phyloP scores from a whole-genome alignment of 2,329 filamentous ascomycete genomes.

The Neodidymelliopsis sp. region DNA sequence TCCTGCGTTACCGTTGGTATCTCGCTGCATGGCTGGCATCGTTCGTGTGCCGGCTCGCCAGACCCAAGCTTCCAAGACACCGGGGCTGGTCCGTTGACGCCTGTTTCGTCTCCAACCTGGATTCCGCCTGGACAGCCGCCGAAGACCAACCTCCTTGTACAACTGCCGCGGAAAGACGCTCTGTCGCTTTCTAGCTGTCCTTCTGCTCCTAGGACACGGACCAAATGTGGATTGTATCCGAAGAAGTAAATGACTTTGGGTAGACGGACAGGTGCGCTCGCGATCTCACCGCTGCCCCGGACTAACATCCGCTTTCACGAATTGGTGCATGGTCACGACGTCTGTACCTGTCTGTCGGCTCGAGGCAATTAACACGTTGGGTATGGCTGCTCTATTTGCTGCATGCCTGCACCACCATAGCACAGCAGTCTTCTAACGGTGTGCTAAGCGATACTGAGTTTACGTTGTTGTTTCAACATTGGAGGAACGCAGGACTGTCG shows the following conservation, averaged over 20 bases:
- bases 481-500: neutral
- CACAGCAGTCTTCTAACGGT: constrained; percentile 1
- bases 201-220: neutral
- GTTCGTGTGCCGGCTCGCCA: constrained; percentile 12
- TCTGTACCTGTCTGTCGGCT: neutral
- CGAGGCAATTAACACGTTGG: neutral
- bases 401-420: neutral
- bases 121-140: constrained; percentile 1
- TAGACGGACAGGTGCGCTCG: neutral
- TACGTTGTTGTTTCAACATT: neutral
- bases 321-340: neutral
- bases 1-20: constrained; percentile 13
- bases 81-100: constrained; percentile 2
- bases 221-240: neutral
- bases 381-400: neutral
- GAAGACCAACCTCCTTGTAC: constrained; percentile 5
- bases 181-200: neutral
- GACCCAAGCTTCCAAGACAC: constrained; percentile 4
- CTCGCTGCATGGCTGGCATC: constrained; percentile 5
- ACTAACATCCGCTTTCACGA: neutral
- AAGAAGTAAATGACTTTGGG: neutral
- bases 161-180: neutral
- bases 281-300: constrained; percentile 1
- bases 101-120: constrained; percentile 15
- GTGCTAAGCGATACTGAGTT: neutral